Conservation (phyloP, 768 basidiomycete genomes). For the Collybiopsis luxurians region DNA sequence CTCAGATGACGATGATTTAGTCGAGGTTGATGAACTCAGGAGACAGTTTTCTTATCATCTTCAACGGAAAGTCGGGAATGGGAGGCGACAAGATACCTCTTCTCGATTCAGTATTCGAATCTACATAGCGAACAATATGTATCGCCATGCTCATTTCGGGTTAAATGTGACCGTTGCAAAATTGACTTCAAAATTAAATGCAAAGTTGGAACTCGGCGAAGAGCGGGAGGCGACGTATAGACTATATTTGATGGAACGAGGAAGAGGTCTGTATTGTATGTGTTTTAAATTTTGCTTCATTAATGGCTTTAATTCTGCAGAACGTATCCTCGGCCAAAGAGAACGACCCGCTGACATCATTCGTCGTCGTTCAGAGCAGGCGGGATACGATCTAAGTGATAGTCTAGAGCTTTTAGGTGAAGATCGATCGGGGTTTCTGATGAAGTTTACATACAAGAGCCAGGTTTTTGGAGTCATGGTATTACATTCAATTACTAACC, state of each 20-base stretch:
- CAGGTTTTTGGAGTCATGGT: conserved; percentile 64
- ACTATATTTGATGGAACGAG: conserved; percentile 73
- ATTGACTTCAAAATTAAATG: conserved; percentile 58
- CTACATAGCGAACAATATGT: conserved; percentile 69
- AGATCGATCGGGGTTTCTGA: conserved; percentile 79
- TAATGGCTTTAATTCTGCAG: conserved; percentile 33
- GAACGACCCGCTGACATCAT: conserved; percentile 88
- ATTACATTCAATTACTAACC: conserved; percentile 27
- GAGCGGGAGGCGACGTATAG: conserved; percentile 62
- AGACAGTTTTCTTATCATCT: neutral
- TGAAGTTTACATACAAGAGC: conserved; percentile 88
- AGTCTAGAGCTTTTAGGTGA: conserved; percentile 72
- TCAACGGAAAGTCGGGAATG: no score
- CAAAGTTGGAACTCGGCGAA: conserved; percentile 48
- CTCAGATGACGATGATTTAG: neutral
- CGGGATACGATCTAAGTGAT: conserved; percentile 84
- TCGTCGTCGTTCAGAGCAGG: conserved; percentile 78
- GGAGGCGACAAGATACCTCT: no score
- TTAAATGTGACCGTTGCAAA: conserved; percentile 66
- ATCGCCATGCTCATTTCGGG: conserved; percentile 65
- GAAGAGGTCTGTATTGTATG: conserved; percentile 50
- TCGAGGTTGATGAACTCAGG: conserved; percentile 1
- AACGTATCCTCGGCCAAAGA: conserved; percentile 78
- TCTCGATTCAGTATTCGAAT: conserved; percentile 65
- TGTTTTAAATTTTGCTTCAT: no score